Percentiles rank a stretch among this genome's conserved stretches.
Conservation (phyloP, 768 basidiomycete genomes). For the Hydnomerulius pinastri region DNA sequence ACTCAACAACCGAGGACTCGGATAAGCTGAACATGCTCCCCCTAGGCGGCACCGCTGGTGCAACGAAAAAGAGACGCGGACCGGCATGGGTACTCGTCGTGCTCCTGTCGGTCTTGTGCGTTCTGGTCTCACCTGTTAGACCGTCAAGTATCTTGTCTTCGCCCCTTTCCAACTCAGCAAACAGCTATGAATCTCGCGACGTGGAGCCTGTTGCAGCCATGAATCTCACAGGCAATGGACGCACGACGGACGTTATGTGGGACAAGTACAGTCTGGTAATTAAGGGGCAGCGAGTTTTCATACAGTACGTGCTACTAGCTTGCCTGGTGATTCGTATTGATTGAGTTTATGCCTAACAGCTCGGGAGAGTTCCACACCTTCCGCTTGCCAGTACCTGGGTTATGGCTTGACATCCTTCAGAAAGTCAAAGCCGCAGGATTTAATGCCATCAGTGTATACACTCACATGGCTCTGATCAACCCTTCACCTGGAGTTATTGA, state of each 20-base stretch:
- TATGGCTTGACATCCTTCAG: conserved; percentile 84
- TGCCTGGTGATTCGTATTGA: background rate
- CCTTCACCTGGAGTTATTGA: conserved; percentile 75
- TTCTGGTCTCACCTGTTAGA: conserved; percentile 17
- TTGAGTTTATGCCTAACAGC: conserved; percentile 37
- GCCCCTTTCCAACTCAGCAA: background rate
- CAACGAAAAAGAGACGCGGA: conserved; percentile 7
- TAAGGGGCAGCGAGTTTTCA: conserved; percentile 68
- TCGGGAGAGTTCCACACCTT: conserved; percentile 88
- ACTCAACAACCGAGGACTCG: background rate
- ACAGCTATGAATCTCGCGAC: background rate
- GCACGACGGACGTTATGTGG: conserved; percentile 46
- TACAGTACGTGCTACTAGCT: conserved; percentile 53
- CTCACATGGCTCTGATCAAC: conserved; percentile 78
- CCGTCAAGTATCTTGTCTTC: background rate
- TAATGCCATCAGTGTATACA: conserved; percentile 77
- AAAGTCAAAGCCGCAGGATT: conserved; percentile 81
- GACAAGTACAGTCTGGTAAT: conserved; percentile 75
- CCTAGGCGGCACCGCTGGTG: background rate
- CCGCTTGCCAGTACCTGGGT: conserved; percentile 72
- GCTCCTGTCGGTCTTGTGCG: conserved; percentile 16
- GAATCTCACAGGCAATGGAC: conserved; percentile 30
- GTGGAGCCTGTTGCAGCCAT: conserved; percentile 1
- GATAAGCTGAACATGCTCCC: conserved; percentile 9
- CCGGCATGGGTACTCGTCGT: conserved; percentile 15